These are phyloP conservation scores for Kwoniella sp. DNA, from an alignment of 768 basidiomycete genomes.

Conservation along the genomic window DNA sequence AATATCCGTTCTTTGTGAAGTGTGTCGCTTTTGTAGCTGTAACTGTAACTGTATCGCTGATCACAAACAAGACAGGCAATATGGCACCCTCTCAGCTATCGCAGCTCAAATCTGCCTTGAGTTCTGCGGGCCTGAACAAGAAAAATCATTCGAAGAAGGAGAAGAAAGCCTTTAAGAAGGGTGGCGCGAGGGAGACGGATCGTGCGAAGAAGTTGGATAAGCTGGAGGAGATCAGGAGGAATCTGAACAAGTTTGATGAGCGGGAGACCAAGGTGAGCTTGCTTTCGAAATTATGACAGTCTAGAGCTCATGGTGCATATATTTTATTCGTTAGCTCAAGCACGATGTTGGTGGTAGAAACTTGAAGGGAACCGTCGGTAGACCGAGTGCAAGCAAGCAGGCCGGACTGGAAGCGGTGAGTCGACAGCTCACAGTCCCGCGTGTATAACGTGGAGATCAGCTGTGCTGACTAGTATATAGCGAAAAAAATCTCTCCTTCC, in stretches of 20 bases:
- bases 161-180: slow-evolving; percentile 73
- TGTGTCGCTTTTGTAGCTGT: too few species aligned
- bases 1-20: too few species aligned
- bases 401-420: slow-evolving; percentile 84
- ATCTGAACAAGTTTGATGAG: slow-evolving; percentile 90
- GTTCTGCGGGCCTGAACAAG: slow-evolving; percentile 74
- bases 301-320: not conserved
- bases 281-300: not conserved
- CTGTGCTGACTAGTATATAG: slow-evolving; percentile 57
- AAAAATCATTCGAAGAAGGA: slow-evolving; percentile 59
- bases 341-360: slow-evolving; percentile 89
- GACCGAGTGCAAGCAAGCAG: slow-evolving; percentile 84
- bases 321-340: slow-evolving; percentile 37
- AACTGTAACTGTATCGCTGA: too few species aligned
- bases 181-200: slow-evolving; percentile 66
- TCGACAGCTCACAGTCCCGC: slow-evolving; percentile 11
- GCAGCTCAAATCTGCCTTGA: slow-evolving; percentile 84
- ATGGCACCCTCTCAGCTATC: slow-evolving; percentile 73
- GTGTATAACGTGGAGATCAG: not conserved
- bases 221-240: slow-evolving; percentile 78
- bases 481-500: slow-evolving; percentile 84
- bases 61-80: not conserved
- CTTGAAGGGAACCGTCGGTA: slow-evolving; percentile 77
- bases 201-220: slow-evolving; percentile 68
- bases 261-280: slow-evolving; percentile 79